Evolutionary conservation across 108 stramenopile genomes (phyloP), one percentile per base, ranked within the genome.

Genomic region (Chaetoceros muelleri): DNA sequence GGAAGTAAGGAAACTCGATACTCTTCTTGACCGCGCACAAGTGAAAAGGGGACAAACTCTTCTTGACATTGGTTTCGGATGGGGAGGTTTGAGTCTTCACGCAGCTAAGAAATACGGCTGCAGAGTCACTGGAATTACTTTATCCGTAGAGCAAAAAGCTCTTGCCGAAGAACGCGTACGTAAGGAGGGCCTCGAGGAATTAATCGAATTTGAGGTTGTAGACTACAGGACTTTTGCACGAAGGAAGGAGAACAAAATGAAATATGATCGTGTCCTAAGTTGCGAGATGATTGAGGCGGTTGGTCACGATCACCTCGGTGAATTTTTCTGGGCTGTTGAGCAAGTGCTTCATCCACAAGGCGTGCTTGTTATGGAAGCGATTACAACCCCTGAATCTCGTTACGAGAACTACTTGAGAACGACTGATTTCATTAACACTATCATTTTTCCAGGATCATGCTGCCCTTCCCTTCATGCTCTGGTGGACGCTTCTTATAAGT

Each of bases 211-310:
- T 60, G 91, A 94, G 70, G 82, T 96, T 25, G 67, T 90, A 24
- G 97, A 98, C 76, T 96, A 96, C 66, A 81, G 95, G 1, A 79
- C 77, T 16, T 86, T 93, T 67, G 81, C 85, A 21, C 60, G 79
- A 26, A 50, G 73, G 13, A 52, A 47, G 52, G 84, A 75, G 21
- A 90, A 82, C 45, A 63, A 51, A 30, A 84, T 84, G 20, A 77
- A 65, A 21, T 97, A 95, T 58, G 96, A 96, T 74, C 83, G 95
- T 44, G 87, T 97, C 45, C 64, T 98, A 2, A 86, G 86, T 48
- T 94, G 93, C 62, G 97, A 98, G 62, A 98, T 98, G 96, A 94
- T 98, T 60, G 97, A 98, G 56, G 97, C 96, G 24, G 97, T 98
- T 3, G 97, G 97, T 21, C 94, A 96, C 67, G 88, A 91, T 28